Conservation (phyloP, 306 rosid species). For the Albizia julibrissin region DNA sequence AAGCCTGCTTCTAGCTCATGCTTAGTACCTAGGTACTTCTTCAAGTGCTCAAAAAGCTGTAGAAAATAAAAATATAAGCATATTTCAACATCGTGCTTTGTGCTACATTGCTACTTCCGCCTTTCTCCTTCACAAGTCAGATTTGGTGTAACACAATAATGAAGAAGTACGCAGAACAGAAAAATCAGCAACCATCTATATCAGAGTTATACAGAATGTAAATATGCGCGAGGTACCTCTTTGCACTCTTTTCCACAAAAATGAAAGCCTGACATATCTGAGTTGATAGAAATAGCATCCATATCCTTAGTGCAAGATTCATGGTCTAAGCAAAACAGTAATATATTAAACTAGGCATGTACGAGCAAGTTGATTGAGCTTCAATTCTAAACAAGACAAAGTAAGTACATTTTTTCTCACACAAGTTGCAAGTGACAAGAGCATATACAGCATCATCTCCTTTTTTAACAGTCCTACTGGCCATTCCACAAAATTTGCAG, state of each 20-base stretch:
- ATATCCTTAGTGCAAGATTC: conserved; percentile 55
- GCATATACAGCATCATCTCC: conserved; percentile 45
- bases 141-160: not conserved
- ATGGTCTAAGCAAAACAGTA: conserved; percentile 51
- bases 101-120: not conserved
- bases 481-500: conserved; percentile 82
- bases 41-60: conserved; percentile 87
- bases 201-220: not conserved
- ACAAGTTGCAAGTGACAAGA: conserved; percentile 59
- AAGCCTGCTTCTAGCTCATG: conserved; percentile 92
- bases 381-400: conserved; percentile 29
- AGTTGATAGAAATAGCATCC: conserved; percentile 43
- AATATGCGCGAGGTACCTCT: conserved; percentile 60
- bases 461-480: conserved; percentile 40
- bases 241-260: conserved; percentile 87
- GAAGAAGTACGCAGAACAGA: not conserved
- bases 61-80: conserved; percentile 20
- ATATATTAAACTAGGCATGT: not conserved
- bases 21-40: conserved; percentile 82
- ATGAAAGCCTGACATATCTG: conserved; percentile 33
- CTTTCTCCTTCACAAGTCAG: not conserved
- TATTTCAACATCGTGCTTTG: not conserved
- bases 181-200: not conserved
- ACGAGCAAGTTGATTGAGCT: not conserved
- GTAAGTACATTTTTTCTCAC: conserved; percentile 85